Evolutionary conservation across 1,284 basidiomycete genomes (phyloP).

Genomic region (Bondarzewia mesenterica): DNA sequence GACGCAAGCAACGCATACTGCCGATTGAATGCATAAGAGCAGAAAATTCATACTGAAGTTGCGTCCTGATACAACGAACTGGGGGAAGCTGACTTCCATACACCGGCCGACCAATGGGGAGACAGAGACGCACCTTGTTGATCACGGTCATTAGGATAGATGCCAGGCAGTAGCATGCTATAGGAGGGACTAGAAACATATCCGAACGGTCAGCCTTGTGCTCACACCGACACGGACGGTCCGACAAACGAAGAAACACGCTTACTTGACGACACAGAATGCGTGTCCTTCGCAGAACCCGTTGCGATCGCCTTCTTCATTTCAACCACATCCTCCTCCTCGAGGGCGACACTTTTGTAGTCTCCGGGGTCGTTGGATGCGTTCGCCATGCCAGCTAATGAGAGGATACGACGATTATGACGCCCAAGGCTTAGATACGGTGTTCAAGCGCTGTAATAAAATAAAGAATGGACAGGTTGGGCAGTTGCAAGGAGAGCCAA

Average conservation of each 20-base stretch:
- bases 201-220: too few relatives aligned
- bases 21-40: conserved; percentile 86
- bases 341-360: conserved; percentile 14
- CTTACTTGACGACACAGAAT: conserved; percentile 32
- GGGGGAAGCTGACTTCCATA: conserved; percentile 6
- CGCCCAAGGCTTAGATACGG: neutral
- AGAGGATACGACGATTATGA: neutral
- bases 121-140: conserved; percentile 72
- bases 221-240: neutral
- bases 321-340: conserved; percentile 46
- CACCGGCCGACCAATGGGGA: neutral
- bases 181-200: conserved; percentile 73
- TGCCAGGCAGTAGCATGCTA: conserved; percentile 87
- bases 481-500: too few relatives aligned
- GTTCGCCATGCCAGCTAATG: conserved; percentile 4
- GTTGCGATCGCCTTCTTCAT: conserved; percentile 57
- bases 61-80: conserved; percentile 93
- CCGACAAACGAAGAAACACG: conserved; percentile 6
- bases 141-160: conserved; percentile 98
- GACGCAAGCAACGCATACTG: conserved; percentile 81
- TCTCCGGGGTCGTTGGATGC: conserved; percentile 10
- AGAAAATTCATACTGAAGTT: conserved; percentile 98
- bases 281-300: conserved; percentile 29
- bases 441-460: too few relatives aligned
- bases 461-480: too few relatives aligned